Base-by-base conservation (phyloP, 148 eudicot genomes). In the Tetragonia tetragonoides region DNA sequence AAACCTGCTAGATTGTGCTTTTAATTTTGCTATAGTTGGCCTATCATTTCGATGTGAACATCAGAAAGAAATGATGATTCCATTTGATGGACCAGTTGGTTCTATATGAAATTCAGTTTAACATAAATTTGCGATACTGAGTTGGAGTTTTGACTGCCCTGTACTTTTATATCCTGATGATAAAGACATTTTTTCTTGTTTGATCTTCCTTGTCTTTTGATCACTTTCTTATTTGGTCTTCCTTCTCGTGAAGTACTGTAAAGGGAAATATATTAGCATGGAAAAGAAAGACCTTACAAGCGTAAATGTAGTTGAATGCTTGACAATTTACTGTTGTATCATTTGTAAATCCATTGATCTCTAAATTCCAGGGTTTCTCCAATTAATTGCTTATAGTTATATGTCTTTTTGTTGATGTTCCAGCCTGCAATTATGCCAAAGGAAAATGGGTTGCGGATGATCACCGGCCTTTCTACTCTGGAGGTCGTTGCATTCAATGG, bases 401-500 rank as follows among this genome's bases (percentile, higher is more conserved):
- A 11, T 76, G 34, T 77, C 66, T 20, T 28, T 70, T 83, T 71
- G 14, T 24, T 80, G 74, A 28, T 42, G 17, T 85, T 82, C 67
- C 90, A 95, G 99, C 76, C 44, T 95, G 99, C 81, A 90, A 87
- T 81, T 90, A 79, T 84, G 88, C 93, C 56, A 88, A 82, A 77
- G 99, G 99, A 24, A 90, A 89, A 82, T 95, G 99, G 99, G 89
- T 95, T 72, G 71, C 73, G 40, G 97, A 91, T 86, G 90, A 91
- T 53, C 70, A 65, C 38, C 81, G 91, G 46, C 97, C 99, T 70
- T 83, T 95, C 62, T 95, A 95, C 87, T 91, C 99, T 66, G 99
- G 99, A 57, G 90, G 83, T 80, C 92, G 87, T 67, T 95, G 99
- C 85, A 86, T 89, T 82, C 96, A 88, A 76, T 95, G 97, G 99